Percentiles rank a stretch among this genome's conserved stretches.
These are phyloP conservation scores for Globisporangium iwayamae DNA, from an alignment of 352 stramenopile genomes.

Conservation along the genomic window DNA sequence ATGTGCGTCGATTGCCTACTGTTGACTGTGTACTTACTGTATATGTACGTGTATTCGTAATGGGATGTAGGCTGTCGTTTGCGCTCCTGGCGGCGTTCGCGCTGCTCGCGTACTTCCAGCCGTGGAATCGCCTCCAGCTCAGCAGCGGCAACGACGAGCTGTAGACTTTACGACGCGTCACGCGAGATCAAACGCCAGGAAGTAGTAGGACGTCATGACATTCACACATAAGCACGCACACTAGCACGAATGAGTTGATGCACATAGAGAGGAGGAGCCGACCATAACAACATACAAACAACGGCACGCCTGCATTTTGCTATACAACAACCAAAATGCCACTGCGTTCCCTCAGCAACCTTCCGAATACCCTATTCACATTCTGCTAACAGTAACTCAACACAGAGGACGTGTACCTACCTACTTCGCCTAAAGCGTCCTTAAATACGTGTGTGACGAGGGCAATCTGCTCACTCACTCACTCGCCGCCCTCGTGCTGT, in stretches of 20 bases:
- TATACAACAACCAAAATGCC: not conserved
- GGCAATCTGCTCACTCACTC: conserved; percentile 9
- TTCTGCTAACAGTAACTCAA: too few relatives aligned
- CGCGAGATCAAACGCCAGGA: not conserved
- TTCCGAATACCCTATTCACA: too few relatives aligned
- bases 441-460: too few relatives aligned
- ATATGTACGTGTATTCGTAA: not conserved
- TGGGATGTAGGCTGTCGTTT: conserved; percentile 32
- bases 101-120: conserved; percentile 73
- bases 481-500: conserved; percentile 16
- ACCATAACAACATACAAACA: not conserved
- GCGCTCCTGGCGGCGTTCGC: conserved; percentile 49
- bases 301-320: not conserved
- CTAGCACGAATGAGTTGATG: not conserved
- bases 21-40: not conserved
- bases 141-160: conserved; percentile 39
- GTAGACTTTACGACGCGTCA: conserved; percentile 16
- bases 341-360: conserved; percentile 12
- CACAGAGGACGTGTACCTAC: too few relatives aligned
- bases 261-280: not conserved
- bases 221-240: not conserved
- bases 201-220: not conserved
- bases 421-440: too few relatives aligned
- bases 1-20: not conserved
- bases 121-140: conserved; percentile 34